A percentile compares a stretch with the other conserved stretches of the same genome.
Conservation (phyloP, 139 green algal genomes). For the Tetraselmis striata region DNA sequence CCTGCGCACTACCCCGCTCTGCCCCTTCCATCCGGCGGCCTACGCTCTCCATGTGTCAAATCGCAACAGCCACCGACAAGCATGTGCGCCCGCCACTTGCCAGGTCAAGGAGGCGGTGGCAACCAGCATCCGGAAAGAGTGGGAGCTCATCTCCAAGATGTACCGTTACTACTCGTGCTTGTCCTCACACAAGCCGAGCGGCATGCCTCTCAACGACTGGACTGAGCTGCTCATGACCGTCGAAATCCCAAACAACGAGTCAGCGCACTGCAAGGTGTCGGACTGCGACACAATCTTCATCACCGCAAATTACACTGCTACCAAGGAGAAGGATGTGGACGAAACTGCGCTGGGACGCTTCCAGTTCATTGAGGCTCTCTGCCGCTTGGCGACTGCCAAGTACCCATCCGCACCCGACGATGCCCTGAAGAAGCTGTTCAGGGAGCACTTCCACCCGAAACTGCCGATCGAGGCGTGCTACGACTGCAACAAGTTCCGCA, state of each 20-base stretch:
- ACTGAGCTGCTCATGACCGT: background rate
- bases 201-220: background rate
- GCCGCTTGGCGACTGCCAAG: background rate
- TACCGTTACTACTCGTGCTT: background rate
- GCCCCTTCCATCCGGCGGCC: background rate
- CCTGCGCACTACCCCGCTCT: background rate
- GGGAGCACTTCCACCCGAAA: background rate
- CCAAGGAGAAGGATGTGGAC: constrained; percentile 8
- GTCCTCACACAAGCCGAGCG: background rate
- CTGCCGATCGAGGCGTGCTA: background rate
- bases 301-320: constrained; percentile 1
- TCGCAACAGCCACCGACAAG: no score
- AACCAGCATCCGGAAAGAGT: background rate
- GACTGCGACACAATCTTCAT: constrained; percentile 18
- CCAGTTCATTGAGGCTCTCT: constrained; percentile 10
- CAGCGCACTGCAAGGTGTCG: constrained; percentile 5
- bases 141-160: background rate
- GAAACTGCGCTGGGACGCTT: constrained; percentile 8
- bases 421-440: constrained; percentile 2
- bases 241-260: constrained; percentile 6
- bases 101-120: background rate
- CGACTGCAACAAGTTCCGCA: constrained; percentile 5
- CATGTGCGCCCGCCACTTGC: no score
- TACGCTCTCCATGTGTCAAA: no score
- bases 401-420: background rate